A percentile compares a stretch with the other conserved stretches of the same genome.
These are phyloP conservation scores for Murraya paniculata DNA, from an alignment of 345 rosid species.

Conservation along the genomic window DNA sequence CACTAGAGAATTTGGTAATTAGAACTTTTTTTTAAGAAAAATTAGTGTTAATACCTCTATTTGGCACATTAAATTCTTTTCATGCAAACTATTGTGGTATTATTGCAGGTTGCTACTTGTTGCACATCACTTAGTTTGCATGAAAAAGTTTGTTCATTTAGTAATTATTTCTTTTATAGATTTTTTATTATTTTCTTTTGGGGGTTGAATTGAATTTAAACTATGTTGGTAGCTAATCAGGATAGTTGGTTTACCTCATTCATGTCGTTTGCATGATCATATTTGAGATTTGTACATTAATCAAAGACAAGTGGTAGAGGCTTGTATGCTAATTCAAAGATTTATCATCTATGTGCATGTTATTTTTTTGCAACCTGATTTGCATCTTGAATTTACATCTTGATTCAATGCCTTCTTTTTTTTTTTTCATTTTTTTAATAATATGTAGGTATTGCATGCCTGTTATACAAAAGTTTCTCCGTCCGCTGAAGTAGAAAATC, in stretches of 20 bases:
- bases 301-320: background rate
- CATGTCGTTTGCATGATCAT: background rate
- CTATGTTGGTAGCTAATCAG: background rate
- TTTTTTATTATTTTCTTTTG: background rate
- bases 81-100: background rate
- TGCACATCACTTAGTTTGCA: background rate
- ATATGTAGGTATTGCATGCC: slow-evolving; percentile 73
- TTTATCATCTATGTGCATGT: background rate
- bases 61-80: background rate
- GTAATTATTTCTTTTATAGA: background rate
- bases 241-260: background rate
- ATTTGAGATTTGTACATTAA: background rate
- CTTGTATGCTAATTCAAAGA: background rate
- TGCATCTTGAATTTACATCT: background rate
- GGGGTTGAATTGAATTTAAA: background rate
- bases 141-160: background rate
- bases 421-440: background rate
- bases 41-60: background rate
- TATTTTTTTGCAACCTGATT: background rate
- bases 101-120: background rate
- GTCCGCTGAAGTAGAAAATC: slow-evolving; percentile 82
- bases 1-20: too few relatives aligned
- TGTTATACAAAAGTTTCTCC: slow-evolving; percentile 88
- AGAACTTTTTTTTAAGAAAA: background rate
- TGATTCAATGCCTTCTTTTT: background rate